A percentile compares a stretch with the other conserved stretches of the same genome.
phyloP scores from a whole-genome alignment of 1,139 yeast genomes.

The Scheffersomyces titani region DNA sequence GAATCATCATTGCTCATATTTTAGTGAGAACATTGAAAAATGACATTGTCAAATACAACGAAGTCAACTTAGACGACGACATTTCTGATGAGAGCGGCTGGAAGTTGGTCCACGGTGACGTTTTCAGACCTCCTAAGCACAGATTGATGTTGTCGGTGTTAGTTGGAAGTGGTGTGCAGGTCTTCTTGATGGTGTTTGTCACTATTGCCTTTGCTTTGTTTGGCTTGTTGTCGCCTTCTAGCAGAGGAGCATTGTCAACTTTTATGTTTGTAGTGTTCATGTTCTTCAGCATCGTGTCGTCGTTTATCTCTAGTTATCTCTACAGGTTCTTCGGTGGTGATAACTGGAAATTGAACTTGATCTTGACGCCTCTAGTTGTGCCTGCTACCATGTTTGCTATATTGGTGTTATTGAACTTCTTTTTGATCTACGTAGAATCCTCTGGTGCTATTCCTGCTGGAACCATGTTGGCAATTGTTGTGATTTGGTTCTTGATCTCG shows the following conservation, averaged over 20 bases:
- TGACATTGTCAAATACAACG: conserved; percentile 88
- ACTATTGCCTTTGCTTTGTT: conserved; percentile 82
- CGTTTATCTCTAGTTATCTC: conserved; percentile 80
- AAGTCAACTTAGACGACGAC: conserved; percentile 83
- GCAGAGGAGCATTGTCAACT: conserved; percentile 91
- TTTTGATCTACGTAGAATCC: conserved; percentile 73
- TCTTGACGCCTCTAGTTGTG: conserved; percentile 78
- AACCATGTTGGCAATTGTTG: conserved; percentile 77
- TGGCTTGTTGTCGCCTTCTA: conserved; percentile 91
- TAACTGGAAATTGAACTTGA: conserved; percentile 83
- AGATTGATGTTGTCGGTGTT: conserved; percentile 74
- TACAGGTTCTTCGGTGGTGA: conserved; percentile 93
- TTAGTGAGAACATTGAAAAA: conserved; percentile 77
- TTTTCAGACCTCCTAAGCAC: conserved; percentile 80
- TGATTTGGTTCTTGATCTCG: conserved; percentile 84
- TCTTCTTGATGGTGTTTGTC: conserved; percentile 72
- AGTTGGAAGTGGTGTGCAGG: conserved; percentile 87
- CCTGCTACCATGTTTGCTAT: conserved; percentile 73
- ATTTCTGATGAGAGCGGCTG: conserved; percentile 95
- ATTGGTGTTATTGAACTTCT: conserved; percentile 75
- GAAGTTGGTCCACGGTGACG: conserved; percentile 96
- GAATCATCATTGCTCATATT: conserved; percentile 78
- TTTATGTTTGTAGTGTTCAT: conserved; percentile 85
- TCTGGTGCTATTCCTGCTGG: conserved; percentile 97
- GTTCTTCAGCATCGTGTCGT: conserved; percentile 75